Percentiles rank a stretch among this genome's conserved stretches.
Evolutionary conservation across 2,329 filamentous ascomycete genomes (phyloP).

Genomic region (Curvularia eragrostidis): DNA sequence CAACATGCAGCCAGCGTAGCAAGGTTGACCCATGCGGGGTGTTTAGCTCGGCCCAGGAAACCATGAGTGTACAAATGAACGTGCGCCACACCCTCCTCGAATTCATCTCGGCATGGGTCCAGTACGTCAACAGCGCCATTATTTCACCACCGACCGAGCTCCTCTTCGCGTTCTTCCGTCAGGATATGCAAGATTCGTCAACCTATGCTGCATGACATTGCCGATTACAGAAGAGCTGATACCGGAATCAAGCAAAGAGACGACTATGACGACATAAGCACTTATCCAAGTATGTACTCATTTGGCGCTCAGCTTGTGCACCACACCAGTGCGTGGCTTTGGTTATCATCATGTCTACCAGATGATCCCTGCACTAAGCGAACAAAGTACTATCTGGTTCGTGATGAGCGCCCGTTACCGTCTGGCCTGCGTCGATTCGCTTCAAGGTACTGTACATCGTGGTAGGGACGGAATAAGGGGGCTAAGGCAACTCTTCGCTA

Average conservation of each 20-base stretch:
- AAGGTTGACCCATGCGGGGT: slow-evolving; percentile 12
- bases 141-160: background rate
- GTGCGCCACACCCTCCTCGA: slow-evolving; percentile 1
- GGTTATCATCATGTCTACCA: slow-evolving; percentile 3
- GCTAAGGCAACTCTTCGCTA: background rate
- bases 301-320: slow-evolving; percentile 3
- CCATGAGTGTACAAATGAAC: background rate
- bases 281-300: background rate
- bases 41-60: background rate
- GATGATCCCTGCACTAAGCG: background rate
- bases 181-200: background rate
- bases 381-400: background rate
- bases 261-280: background rate
- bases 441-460: background rate
- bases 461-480: background rate
- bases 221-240: background rate
- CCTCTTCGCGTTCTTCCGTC: background rate
- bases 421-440: background rate
- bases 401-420: background rate
- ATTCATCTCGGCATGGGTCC: background rate
- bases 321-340: slow-evolving; percentile 1
- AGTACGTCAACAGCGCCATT: slow-evolving; percentile 2
- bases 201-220: background rate
- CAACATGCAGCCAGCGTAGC: slow-evolving; percentile 5
- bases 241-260: background rate